Evolutionary conservation across 164 flowering plant species (phyloP), one percentile per base, ranked within the genome.

Genomic region (Liquidambar formosana): DNA sequence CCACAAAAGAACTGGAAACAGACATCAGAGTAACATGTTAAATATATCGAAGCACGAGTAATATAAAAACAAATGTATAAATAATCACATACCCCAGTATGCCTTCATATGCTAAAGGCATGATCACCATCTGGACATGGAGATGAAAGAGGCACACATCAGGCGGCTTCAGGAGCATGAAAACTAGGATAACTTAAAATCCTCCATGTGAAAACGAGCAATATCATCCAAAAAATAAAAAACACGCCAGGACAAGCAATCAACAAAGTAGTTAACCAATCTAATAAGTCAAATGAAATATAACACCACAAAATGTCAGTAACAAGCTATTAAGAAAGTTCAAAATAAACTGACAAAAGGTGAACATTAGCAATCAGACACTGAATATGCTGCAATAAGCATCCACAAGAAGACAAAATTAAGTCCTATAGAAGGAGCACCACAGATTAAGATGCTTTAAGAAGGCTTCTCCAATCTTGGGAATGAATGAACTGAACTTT

Each of bases 1-100:
- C 77, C 81, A 77, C 41, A 64, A 51, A 66, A 57, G 61, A 71
- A 75, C 82, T 77, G 54, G 68, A 66, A 76, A 74, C 65, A 65
- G 57, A 62, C 71, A 75, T 79, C 71, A 76, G 75, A 58, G 28
- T 61, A 63, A 52, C 3, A 68, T 41, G 1, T 25, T n/a, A 54
- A 56, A 49, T 18, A 68, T 56, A 0, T 1, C 49, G 33, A 64
- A 57, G 33, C 46, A n/a, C 33, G 14, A 64, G 9, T n/a, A 10
- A 14, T 26, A 51, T 26, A 22, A 25, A 57, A 6, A 43, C 18
- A 13, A 57, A 41, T 10, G 16, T 22, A 68, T 16, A 51, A 65
- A 53, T 11, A 19, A 65, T 56, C 49, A 71, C 74, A 67, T 72
- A 71, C 68, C 73, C 75, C 28, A 27, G 8, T 57, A 21, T 15